Base-by-base conservation (phyloP, 2,329 filamentous ascomycete species). In the Thyridium curvatum region DNA sequence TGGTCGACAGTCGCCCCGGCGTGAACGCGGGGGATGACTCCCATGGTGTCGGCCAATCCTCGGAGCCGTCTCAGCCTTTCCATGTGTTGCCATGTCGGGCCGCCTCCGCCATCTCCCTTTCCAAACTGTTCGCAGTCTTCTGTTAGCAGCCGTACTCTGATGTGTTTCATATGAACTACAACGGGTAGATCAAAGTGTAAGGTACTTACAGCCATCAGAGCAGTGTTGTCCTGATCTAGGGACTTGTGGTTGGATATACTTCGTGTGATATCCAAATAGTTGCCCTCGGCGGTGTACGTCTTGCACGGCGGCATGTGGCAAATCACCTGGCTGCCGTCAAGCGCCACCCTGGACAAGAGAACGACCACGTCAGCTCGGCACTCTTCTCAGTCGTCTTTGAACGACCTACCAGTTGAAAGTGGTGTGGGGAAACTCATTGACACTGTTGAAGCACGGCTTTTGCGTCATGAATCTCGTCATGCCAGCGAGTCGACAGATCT, bases 391-490 rank as follows among this genome's bases (percentile, higher is more conserved):
- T 6, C 21, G 10, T 15, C 12, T 8, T 9, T 14, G 17, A 7
- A 4, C 4, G 4, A 12, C 36, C 5, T 34, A 48, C 80, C 80
- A 84, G 49, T 81, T 81, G 62, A 84, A 84, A 0, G 79, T 84
- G 1, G 80, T 84, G 44, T 84, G 80, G 0, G 80, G 80, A 58
- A 84, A 84, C 50, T 77, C 82, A 58, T 84, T 84, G 64, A 84
- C 82, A 52, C 83, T 84, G 60, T 84, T 84, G 78, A 79, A 84
- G 60, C 79, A 83, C 35, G 83, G 62, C 61, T 84, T 84, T 54
- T 84, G 80, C 0, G 80, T 84, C 44, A 84, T 74, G 58, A 84
- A 84, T 4, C 79, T 66, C 34, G 65, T 77, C 80, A 84, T 84
- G 3, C 79, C 79, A 12, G 80, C 78, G 3, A 82, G 64, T 12